Evolutionary conservation across 768 basidiomycete species (phyloP).

Genomic region (Lactifluus subvellereus): DNA sequence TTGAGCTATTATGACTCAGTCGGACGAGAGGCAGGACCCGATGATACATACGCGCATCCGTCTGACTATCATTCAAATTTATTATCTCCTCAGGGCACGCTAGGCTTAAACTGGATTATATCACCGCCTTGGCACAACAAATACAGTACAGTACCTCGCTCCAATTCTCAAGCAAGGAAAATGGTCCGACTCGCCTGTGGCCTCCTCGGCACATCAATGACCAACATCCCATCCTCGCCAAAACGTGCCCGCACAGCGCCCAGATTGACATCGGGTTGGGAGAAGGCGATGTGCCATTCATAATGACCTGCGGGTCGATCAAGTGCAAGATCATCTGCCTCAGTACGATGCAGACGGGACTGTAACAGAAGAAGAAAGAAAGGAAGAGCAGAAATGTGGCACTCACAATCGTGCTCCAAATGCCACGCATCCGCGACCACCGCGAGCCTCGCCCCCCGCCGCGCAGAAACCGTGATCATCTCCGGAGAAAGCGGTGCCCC

Average conservation of each 20-base stretch:
- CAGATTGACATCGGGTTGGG: background rate
- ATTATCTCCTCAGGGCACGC: too few relatives aligned
- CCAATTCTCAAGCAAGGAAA: background rate
- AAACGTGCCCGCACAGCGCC: conserved; percentile 8
- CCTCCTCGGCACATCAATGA: conserved; percentile 10
- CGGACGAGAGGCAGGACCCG: too few relatives aligned
- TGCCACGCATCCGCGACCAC: conserved; percentile 21
- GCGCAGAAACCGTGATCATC: conserved; percentile 17
- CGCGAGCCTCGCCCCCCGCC: conserved; percentile 10
- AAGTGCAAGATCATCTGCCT: background rate
- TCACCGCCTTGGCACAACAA: too few relatives aligned
- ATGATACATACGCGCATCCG: too few relatives aligned
- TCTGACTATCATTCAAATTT: too few relatives aligned
- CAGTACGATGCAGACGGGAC: background rate
- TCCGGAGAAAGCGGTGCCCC: conserved; percentile 11
- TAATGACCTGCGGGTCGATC: conserved; percentile 8
- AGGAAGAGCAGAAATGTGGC: too few relatives aligned
- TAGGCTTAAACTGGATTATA: too few relatives aligned
- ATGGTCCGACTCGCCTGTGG: background rate
- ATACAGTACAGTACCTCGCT: background rate
- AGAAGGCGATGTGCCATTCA: conserved; percentile 17
- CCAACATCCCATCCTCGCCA: conserved; percentile 1
- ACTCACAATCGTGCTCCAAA: conserved; percentile 17
- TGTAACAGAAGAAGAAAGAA: too few relatives aligned
- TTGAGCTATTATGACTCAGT: too few relatives aligned